A percentile compares a stretch with the other conserved stretches of the same genome.
These are phyloP conservation scores for Manihot esculenta DNA, from an alignment of 441 rosid genomes.

Conservation along the genomic window DNA sequence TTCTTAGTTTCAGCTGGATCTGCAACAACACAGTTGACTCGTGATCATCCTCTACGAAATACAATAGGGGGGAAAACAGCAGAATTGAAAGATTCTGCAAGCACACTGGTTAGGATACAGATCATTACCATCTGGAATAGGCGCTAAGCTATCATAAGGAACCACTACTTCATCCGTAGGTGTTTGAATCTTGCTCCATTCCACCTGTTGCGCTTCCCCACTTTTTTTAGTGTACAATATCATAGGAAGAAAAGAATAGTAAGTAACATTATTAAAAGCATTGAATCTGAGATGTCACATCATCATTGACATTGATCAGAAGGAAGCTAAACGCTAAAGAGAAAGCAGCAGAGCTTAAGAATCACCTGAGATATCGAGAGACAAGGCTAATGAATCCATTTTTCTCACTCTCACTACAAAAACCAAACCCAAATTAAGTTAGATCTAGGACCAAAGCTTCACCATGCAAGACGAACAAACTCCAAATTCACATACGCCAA, in stretches of 20 bases:
- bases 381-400: constrained; percentile 80
- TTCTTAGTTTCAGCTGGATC: constrained; percentile 46
- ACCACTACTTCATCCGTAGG: constrained; percentile 91
- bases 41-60: not conserved
- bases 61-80: not conserved
- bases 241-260: not conserved
- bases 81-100: not conserved
- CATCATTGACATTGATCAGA: too few species aligned
- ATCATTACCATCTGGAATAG: constrained; percentile 54
- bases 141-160: constrained; percentile 69
- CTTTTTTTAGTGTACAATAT: constrained; percentile 30
- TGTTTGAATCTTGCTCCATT: constrained; percentile 93
- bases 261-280: not conserved
- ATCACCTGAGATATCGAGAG: constrained; percentile 78
- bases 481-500: not conserved
- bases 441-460: constrained; percentile 5
- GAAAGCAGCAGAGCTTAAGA: too few species aligned
- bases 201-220: constrained; percentile 86
- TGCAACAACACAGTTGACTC: constrained; percentile 16
- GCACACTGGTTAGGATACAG: not conserved
- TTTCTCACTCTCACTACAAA: constrained; percentile 72
- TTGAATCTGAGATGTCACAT: constrained; percentile 6
- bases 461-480: not conserved
- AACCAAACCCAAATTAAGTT: constrained; percentile 6
- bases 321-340: too few species aligned